A percentile compares a stretch with the other conserved stretches of the same genome.
phyloP scores from a whole-genome alignment of 768 basidiomycete species.

The Amanita rimosa region DNA sequence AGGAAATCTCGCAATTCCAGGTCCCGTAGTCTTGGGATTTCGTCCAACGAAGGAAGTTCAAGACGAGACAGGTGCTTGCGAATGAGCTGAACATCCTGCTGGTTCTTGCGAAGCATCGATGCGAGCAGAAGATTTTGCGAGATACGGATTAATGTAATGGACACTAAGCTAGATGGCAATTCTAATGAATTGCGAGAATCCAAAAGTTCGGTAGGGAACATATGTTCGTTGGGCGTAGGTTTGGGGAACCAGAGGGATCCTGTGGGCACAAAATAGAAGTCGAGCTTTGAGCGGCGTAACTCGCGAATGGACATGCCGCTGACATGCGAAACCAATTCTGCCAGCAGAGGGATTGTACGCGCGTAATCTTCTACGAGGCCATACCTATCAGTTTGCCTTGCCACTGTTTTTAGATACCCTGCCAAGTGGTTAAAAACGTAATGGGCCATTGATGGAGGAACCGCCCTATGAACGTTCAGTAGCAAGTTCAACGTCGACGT shows the following conservation, averaged over 20 bases:
- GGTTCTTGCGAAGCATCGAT: slow-evolving; percentile 51
- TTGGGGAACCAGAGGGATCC: slow-evolving; percentile 61
- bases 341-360: slow-evolving; percentile 43
- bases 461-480: slow-evolving; percentile 38
- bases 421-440: slow-evolving; percentile 60
- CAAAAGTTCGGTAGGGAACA: slow-evolving; percentile 45
- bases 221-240: slow-evolving; percentile 39
- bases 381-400: slow-evolving; percentile 29
- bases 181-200: slow-evolving; percentile 24
- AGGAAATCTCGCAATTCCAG: slow-evolving; percentile 37
- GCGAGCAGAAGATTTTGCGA: slow-evolving; percentile 64
- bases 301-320: slow-evolving; percentile 64
- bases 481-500: slow-evolving; percentile 43
- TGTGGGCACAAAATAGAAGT: slow-evolving; percentile 55
- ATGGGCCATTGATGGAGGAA: slow-evolving; percentile 59
- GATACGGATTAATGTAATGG: slow-evolving; percentile 51
- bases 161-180: slow-evolving; percentile 32
- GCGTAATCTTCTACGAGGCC: slow-evolving; percentile 43
- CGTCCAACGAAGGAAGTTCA: slow-evolving; percentile 38
- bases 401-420: slow-evolving; percentile 49
- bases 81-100: slow-evolving; percentile 56
- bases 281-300: slow-evolving; percentile 61
- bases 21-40: slow-evolving; percentile 13
- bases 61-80: slow-evolving; percentile 56
- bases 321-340: slow-evolving; percentile 51